phyloP scores from a whole-genome alignment of 2,329 filamentous ascomycete genomes.

The Paramyrothecium sp. region DNA sequence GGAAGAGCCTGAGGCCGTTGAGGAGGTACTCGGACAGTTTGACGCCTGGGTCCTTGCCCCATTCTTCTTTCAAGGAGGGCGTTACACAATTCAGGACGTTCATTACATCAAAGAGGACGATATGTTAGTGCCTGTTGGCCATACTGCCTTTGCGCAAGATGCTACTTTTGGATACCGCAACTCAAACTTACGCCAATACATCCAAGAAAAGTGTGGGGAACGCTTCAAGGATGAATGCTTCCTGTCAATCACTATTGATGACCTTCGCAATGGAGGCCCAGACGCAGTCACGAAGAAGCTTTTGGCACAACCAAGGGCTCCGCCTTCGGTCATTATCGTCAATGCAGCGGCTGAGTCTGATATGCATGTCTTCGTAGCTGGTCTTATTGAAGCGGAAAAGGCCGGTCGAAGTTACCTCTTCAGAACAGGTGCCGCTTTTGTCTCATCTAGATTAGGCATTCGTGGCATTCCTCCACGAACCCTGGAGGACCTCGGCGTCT shows the following conservation, averaged over 20 bases:
- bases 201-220: constrained; percentile 47
- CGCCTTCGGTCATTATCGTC: constrained; percentile 42
- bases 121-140: constrained; percentile 35
- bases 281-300: constrained; percentile 19
- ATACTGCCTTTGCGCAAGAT: constrained; percentile 55
- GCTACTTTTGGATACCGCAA: constrained; percentile 55
- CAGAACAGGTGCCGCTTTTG: constrained; percentile 37
- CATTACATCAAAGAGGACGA: constrained; percentile 57
- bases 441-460: constrained; percentile 49
- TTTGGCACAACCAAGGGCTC: not conserved
- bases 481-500: constrained; percentile 37
- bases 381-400: constrained; percentile 36
- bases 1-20: constrained; percentile 49
- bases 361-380: constrained; percentile 53
- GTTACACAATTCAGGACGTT: constrained; percentile 53
- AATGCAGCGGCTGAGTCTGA: constrained; percentile 53
- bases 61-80: constrained; percentile 56
- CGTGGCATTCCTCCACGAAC: constrained; percentile 46
- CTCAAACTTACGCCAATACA: constrained; percentile 46
- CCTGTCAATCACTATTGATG: constrained; percentile 21
- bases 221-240: constrained; percentile 21
- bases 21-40: constrained; percentile 43
- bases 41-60: constrained; percentile 54
- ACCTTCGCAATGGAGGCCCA: constrained; percentile 29
- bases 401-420: constrained; percentile 32